Base-by-base conservation (phyloP, 208 protist species). In the Crithidia sp. region DNA sequence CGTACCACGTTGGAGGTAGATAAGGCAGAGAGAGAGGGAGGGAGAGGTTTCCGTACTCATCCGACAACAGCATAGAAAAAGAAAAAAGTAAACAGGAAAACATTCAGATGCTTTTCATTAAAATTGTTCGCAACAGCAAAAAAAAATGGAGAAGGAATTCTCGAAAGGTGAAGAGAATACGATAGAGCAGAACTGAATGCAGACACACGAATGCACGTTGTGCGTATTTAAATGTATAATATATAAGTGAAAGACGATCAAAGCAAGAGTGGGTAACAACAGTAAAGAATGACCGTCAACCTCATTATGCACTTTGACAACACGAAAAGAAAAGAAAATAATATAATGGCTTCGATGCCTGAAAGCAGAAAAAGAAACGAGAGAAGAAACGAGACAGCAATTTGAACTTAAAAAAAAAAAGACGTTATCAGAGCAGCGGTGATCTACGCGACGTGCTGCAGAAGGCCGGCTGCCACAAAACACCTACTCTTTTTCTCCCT, bases 311-410 rank as follows among this genome's bases (percentile, higher is more conserved):
- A 13, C 9, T 49, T 7, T 2, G 50, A 17, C 12, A 55, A 55
- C 6, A 60, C 9, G 41, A 54, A 60, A 60, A 60, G 28, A 41
- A 60, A 70, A 54, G 50, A 60, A 55, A 17, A 55, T 17, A 55
- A 55, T 55, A 55, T 13, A 13, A 49, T 49, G 45, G 12, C 45
- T 14, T 44, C 49, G 12, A 14, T 59, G 52, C 55, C 13, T 17
- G 47, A 49, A 71, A 71, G 7, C 44, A 63, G 41, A 50, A 60
- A 70, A 41, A 60, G 13, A 41, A 41, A 60, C 14, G 55, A 41
- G 17, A 60, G 55, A 49, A 49, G 9, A 49, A 49, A 49, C 9
- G 12, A 49, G 12, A 49, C 12, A 49, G 12, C 12, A 49, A 49
- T 49, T 49, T 0, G 12, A 14, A 49, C 7, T 49, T 49, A 49